Base-by-base conservation (phyloP, 2,329 filamentous ascomycete species). In the Penicillium sp. region DNA sequence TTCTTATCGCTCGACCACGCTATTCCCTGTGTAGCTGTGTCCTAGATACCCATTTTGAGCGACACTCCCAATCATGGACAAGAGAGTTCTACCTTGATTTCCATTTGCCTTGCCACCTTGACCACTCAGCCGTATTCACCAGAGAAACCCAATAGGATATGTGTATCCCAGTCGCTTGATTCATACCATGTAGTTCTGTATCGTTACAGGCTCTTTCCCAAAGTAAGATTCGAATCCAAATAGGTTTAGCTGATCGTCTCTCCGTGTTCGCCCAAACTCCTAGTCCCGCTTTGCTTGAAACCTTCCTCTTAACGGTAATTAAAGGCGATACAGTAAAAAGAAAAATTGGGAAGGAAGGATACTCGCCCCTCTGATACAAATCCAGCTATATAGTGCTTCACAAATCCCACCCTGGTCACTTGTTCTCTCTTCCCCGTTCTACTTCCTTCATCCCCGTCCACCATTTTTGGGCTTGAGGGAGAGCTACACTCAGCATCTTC, bases 311-410 rank as follows among this genome's bases (percentile, higher is more conserved):
- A n/a, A n/a, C n/a, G n/a, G n/a, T n/a, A n/a, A n/a, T n/a, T n/a
- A n/a, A n/a, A n/a, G n/a, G n/a, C n/a, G n/a, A 12, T 17, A 25
- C 34, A 32, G 12, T 22, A 27, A 28, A 41, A 39, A 32, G 27
- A n/a, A n/a, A n/a, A n/a, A n/a, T n/a, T n/a, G n/a, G 31, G 30
- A 37, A 32, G 10, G 18, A 30, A 17, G 18, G 18, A 22, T 5
- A 9, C 9, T 22, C 18, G 18, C 18, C 18, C 18, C 18, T 22
- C 18, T 22, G 18, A 22, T 22, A 22, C 18, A 9, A 9, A 22
- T 22, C 9, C 18, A 5, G 34, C 16, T 51, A 52, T 52, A 51
- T 45, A 50, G 44, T 31, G 25, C 18, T 25, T 37, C 32, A 23
- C 16, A 1, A 29, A 38, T 32, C 48, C 40, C 39, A 23, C 34